phyloP scores from a whole-genome alignment of 2,329 filamentous ascomycete species.

The Rutstroemia sydowiana region DNA sequence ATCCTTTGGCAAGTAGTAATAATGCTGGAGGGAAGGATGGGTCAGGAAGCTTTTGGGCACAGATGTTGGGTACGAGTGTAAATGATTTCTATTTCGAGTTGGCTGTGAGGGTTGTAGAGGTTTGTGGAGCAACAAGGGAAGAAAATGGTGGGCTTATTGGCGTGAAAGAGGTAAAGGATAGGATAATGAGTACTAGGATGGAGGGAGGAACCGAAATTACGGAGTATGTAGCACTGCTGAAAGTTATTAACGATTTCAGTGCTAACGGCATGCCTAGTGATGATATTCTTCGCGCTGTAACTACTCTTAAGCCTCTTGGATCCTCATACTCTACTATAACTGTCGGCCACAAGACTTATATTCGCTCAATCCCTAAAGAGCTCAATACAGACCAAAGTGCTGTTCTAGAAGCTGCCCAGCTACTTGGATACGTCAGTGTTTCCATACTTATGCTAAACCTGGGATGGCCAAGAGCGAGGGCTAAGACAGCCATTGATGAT shows the following conservation, averaged over 20 bases:
- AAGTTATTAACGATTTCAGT: background rate
- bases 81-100: conserved; percentile 99
- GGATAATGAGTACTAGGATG: conserved; percentile 63
- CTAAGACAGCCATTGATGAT: conserved; percentile 87
- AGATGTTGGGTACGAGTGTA: conserved; percentile 82
- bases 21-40: conserved; percentile 40
- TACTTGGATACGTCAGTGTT: conserved; percentile 83
- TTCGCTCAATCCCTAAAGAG: conserved; percentile 89
- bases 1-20: conserved; percentile 72
- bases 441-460: conserved; percentile 85
- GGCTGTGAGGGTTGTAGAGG: conserved; percentile 88
- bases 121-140: conserved; percentile 75
- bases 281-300: conserved; percentile 83
- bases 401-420: conserved; percentile 83
- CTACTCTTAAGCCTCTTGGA: conserved; percentile 77
- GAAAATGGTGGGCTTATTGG: conserved; percentile 93
- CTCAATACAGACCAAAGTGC: conserved; percentile 90
- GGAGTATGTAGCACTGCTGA: conserved; percentile 47
- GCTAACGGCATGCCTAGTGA: conserved; percentile 44
- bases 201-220: conserved; percentile 72
- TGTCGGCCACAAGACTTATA: conserved; percentile 79
- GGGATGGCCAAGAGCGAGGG: conserved; percentile 74
- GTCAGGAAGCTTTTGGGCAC: conserved; percentile 75
- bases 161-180: conserved; percentile 70
- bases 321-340: conserved; percentile 79